These are phyloP conservation scores for Lenwebbia sp. DNA, from an alignment of 345 rosid genomes.

Conservation along the genomic window DNA sequence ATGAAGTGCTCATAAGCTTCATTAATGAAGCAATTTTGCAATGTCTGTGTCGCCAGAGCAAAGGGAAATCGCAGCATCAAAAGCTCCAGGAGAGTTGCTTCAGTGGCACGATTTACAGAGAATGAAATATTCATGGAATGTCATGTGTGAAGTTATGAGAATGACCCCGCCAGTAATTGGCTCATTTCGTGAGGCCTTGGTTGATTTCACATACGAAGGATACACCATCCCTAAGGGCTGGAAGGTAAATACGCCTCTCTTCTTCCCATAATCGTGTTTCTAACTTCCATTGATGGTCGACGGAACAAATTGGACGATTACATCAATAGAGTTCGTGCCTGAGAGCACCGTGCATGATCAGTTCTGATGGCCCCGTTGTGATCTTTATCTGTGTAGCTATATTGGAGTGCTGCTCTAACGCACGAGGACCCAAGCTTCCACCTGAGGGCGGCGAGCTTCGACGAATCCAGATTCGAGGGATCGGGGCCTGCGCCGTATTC, in stretches of 20 bases:
- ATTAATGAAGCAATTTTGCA: neutral
- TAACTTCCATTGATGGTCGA: no score
- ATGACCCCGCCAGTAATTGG: constrained; percentile 3
- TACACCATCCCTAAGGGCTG: constrained; percentile 17
- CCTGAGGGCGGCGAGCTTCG: neutral
- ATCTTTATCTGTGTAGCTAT: neutral
- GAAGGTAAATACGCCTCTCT: constrained; percentile 7
- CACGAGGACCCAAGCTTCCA: constrained; percentile 1
- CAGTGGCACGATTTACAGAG: constrained; percentile 11
- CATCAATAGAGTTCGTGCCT: neutral
- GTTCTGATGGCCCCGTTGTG: no score
- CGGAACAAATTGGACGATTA: no score
- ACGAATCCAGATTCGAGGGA: constrained; percentile 12
- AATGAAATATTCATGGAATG: constrained; percentile 16
- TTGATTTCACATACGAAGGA: constrained; percentile 8
- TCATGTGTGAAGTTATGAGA: constrained; percentile 11
- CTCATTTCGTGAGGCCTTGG: constrained; percentile 10
- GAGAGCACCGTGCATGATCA: no score
- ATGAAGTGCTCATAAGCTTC: no score
- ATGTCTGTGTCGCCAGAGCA: constrained; percentile 2
- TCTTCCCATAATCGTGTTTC: no score
- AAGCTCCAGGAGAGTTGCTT: neutral
- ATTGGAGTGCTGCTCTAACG: neutral
- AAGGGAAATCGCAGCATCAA: constrained; percentile 2
- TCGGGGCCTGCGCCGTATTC: constrained; percentile 3